A percentile compares a stretch with the other conserved stretches of the same genome.
Evolutionary conservation across 2,329 filamentous ascomycete genomes (phyloP).

Genomic region (Aspergillus luchuensis): DNA sequence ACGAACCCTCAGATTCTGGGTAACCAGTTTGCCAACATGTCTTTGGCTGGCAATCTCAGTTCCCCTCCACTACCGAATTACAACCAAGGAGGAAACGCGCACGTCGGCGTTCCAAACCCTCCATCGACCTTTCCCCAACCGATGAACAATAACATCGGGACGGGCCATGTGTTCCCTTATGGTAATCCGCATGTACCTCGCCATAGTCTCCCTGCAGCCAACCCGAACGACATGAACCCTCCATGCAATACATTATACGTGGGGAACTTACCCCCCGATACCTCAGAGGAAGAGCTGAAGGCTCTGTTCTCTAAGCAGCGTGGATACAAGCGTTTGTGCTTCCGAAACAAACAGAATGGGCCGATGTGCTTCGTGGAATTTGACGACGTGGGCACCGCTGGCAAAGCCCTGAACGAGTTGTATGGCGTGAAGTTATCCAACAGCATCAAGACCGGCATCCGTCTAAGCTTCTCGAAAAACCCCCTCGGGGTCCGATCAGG

Average conservation of each 20-base stretch:
- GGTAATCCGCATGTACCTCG: slow-evolving; percentile 59
- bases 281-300: slow-evolving; percentile 93
- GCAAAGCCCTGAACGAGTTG: slow-evolving; percentile 83
- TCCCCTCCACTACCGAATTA: slow-evolving; percentile 60
- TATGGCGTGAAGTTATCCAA: slow-evolving; percentile 88
- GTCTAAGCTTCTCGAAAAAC: slow-evolving; percentile 96
- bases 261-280: slow-evolving; percentile 90
- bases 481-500: slow-evolving; percentile 86
- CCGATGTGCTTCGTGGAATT: slow-evolving; percentile 99
- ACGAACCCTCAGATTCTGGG: slow-evolving; percentile 74
- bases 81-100: slow-evolving; percentile 51
- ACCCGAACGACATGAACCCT: slow-evolving; percentile 93
- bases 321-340: slow-evolving; percentile 93
- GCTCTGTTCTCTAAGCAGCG: slow-evolving; percentile 88
- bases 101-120: slow-evolving; percentile 54
- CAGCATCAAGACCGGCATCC: slow-evolving; percentile 90
- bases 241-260: slow-evolving; percentile 98
- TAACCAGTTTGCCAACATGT: slow-evolving; percentile 67
- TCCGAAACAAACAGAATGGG: slow-evolving; percentile 90
- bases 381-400: slow-evolving; percentile 88
- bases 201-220: slow-evolving; percentile 80
- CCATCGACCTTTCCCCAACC: slow-evolving; percentile 61
- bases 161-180: slow-evolving; percentile 58
- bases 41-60: slow-evolving; percentile 67
- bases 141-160: slow-evolving; percentile 50